Base-by-base conservation (phyloP, 2,329 filamentous ascomycete species). In the Annulohypoxylon truncatum region DNA sequence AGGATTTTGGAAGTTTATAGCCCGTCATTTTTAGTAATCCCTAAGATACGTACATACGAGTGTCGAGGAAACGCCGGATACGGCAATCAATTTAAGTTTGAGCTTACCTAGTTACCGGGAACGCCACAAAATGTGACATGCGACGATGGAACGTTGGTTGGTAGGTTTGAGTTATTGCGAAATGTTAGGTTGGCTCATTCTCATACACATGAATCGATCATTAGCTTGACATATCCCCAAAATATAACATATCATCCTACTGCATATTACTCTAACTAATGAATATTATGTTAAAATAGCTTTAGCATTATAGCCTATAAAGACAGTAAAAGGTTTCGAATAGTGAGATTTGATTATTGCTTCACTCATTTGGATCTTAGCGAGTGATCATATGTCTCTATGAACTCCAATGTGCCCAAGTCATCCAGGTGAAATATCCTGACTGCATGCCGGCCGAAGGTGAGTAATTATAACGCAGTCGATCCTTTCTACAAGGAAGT, bases 351-450 rank as follows among this genome's bases (percentile, higher is more conserved):
- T 54, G 48, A 60, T 62, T 61, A 60, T 60, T 40, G 24, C 15
- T 31, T 50, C 54, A 51, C 44, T 54, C 57, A 33, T 54, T 55
- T 38, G 50, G 13, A 56, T 59, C 66, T 61, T 29, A 67, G 61
- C 55, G 67, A 69, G 64, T 61, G 51, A 61, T 64, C 50, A 64
- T 63, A 28, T 58, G 48, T 51, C 51, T 69, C 64, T 69, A 64
- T 69, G 52, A 60, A 63, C 20, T 63, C 64, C 60, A 67, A 35
- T 57, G 33, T 63, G 26, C 67, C 42, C 42, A 40, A 53, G 24
- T 52, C 48, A 52, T 50, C 40, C 47, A 18, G 29, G 29, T 58
- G 24, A 22, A 52, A 64, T 69, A 69, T 65, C 67, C 61, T 67
- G 55, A 60, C 46, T 22, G 54, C 48, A 58, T 67, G 55, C 61